A percentile compares a stretch with the other conserved stretches of the same genome.
Conservation (phyloP, 2,329 filamentous ascomycete genomes). For the Cladosporium halotolerans region DNA sequence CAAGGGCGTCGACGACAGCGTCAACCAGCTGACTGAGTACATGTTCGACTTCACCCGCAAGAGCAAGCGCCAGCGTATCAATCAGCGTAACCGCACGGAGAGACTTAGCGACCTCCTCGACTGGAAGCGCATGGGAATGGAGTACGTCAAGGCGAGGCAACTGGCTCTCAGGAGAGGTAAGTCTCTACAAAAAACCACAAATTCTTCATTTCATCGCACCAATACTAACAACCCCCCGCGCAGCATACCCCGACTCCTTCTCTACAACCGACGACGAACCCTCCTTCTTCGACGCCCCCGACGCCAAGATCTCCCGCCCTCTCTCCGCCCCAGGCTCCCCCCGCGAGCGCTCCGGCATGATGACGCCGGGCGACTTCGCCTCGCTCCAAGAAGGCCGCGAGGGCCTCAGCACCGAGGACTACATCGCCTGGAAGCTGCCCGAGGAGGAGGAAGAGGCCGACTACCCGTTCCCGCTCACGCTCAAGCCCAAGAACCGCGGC, state of each 20-base stretch:
- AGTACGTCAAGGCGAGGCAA: conserved; percentile 96
- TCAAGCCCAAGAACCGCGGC: conserved; percentile 37
- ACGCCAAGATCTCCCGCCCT: conserved; percentile 83
- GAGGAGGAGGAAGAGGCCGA: conserved; percentile 71
- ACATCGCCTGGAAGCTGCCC: conserved; percentile 96
- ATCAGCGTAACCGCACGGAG: conserved; percentile 95
- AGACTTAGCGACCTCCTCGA: conserved; percentile 89
- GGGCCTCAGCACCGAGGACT: conserved; percentile 90
- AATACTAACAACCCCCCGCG: conserved; percentile 1
- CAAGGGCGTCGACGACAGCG: conserved; percentile 95
- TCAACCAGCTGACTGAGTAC: conserved; percentile 84
- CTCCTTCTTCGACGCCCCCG: conserved; percentile 84
- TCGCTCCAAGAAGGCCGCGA: conserved; percentile 92
- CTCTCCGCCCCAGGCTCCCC: conserved; percentile 92
- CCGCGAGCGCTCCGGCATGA: conserved; percentile 86
- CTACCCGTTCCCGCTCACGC: conserved; percentile 63
- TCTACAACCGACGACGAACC: conserved; percentile 64
- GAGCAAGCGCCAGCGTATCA: conserved; percentile 93
- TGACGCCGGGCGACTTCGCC: conserved; percentile 97
- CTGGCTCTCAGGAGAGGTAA: conserved; percentile 70
- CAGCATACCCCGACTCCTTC: conserved; percentile 83
- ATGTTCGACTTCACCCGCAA: conserved; percentile 95
- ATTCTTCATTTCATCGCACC: not conserved
- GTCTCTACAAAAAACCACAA: not conserved
- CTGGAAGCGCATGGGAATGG: conserved; percentile 99